Evolutionary conservation across 192 early-diverging fungal genomes (phyloP).

Genomic region (Piromyces sp.): DNA sequence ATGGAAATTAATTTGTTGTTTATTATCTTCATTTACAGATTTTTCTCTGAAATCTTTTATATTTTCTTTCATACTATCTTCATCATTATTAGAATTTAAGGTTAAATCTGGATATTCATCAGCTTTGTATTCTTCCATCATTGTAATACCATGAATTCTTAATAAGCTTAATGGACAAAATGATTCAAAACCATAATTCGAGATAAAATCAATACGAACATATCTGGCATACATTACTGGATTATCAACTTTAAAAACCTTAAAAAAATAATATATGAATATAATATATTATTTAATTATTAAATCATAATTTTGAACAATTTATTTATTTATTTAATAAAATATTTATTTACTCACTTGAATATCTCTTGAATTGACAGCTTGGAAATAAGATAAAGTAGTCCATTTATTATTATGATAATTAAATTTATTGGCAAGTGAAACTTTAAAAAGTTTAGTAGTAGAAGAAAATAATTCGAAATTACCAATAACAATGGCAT

Average conservation of each 20-base stretch:
- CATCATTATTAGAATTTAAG: not conserved
- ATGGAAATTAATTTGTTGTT: not conserved
- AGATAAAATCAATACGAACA: conserved; percentile 69
- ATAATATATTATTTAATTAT: not conserved
- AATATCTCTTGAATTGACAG: conserved; percentile 63
- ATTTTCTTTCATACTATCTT: not conserved
- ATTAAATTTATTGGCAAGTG: conserved; percentile 34
- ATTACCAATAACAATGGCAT: conserved; percentile 77
- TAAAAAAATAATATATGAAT: conserved; percentile 11
- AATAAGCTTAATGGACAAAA: conserved; percentile 85
- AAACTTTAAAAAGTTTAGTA: conserved; percentile 72
- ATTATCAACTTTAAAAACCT: conserved; percentile 66
- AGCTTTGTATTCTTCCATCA: conserved; percentile 49
- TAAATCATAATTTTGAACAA: too few species aligned
- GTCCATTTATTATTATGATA: conserved; percentile 48
- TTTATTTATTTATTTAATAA: too few species aligned
- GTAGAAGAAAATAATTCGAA: conserved; percentile 93
- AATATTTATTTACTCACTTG: too few species aligned
- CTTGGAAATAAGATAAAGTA: conserved; percentile 63
- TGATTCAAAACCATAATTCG: conserved; percentile 76
- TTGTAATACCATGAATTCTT: conserved; percentile 75
- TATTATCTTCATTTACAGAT: not conserved
- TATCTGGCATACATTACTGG: conserved; percentile 68
- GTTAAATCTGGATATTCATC: not conserved
- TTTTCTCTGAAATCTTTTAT: not conserved